Evolutionary conservation across 2,329 filamentous ascomycete species (phyloP).

Genomic region (Fusarium chaquense): DNA sequence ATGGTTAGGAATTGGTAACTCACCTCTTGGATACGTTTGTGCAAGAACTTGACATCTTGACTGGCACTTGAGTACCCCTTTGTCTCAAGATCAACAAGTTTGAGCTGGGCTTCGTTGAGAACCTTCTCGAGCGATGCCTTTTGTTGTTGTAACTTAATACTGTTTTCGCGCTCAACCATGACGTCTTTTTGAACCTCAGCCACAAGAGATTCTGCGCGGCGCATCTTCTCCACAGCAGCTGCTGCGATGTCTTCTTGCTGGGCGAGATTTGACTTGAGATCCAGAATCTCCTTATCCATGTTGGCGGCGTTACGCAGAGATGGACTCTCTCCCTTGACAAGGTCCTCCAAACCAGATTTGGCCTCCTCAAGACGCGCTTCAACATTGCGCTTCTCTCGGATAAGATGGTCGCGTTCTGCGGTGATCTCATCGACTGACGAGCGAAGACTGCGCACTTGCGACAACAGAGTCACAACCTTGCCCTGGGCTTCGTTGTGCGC

Average conservation of each 20-base stretch:
- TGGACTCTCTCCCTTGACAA: slow-evolving; percentile 86
- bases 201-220: slow-evolving; percentile 86
- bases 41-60: slow-evolving; percentile 93
- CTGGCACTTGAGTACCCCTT: slow-evolving; percentile 96
- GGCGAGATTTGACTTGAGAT: slow-evolving; percentile 87
- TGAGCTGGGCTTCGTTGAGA: slow-evolving; percentile 89
- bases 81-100: slow-evolving; percentile 92
- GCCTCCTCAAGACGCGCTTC: slow-evolving; percentile 89
- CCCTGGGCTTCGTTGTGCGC: slow-evolving; percentile 96
- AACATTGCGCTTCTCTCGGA: slow-evolving; percentile 90
- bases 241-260: slow-evolving; percentile 94
- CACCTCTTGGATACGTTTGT: slow-evolving; percentile 95
- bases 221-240: slow-evolving; percentile 97
- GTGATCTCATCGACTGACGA: slow-evolving; percentile 87
- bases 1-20: slow-evolving; percentile 50
- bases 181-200: slow-evolving; percentile 95
- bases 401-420: slow-evolving; percentile 84
- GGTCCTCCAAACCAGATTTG: slow-evolving; percentile 87
- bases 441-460: slow-evolving; percentile 87
- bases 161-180: slow-evolving; percentile 83
- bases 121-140: slow-evolving; percentile 91
- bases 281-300: slow-evolving; percentile 88
- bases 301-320: slow-evolving; percentile 90
- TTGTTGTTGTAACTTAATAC: slow-evolving; percentile 85
- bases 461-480: slow-evolving; percentile 90